Evolutionary conservation across 2,329 filamentous ascomycete genomes (phyloP), one percentile per base, ranked within the genome.

Genomic region (Botrytis cinerea): DNA sequence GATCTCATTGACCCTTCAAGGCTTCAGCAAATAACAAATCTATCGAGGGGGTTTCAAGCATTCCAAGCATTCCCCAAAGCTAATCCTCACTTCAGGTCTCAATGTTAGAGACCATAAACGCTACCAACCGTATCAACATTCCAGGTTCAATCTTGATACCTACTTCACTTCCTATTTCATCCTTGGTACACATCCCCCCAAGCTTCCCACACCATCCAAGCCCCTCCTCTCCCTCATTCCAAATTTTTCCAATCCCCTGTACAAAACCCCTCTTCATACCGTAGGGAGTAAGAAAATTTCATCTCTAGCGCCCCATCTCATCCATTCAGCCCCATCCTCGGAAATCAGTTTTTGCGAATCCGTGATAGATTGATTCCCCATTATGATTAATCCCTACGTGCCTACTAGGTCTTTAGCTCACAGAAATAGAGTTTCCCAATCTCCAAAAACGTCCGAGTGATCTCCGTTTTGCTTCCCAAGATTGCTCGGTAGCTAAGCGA

Each of bases 401-500:
- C 18, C 6, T 60, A 28, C 25, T 25, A 54, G 25, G 51, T 16
- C 5, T 25, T 6, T 25, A 54, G 48, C 48, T 54, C 48, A n/a
- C 25, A 51, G 25, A 51, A n/a, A n/a, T 51, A 51, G 25, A 51
- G 48, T n/a, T 51, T 51, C 14, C 51, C 28, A 59, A 35, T 59
- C 61, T 63, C 25, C 61, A 40, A 63, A 63, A 63, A 28, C 14
- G 7, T 63, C 38, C 61, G 61, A 43, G 38, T 25, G 25, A 63
- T 45, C 45, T 45, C 38, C 16, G 40, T 28, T 45, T 45, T 45
- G 7, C n/a, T 22, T 40, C 51, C 51, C 51, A 57, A 57, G 51
- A 57, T 28, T 57, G 51, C 51, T 57, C 51, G 51, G 51, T 32
- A 35, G 20, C 57, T 60, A 60, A 60, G 57, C 57, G 57, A 60